Base-by-base conservation (phyloP, 495 filamentous ascomycete genomes). In the Cercophora scortea region DNA sequence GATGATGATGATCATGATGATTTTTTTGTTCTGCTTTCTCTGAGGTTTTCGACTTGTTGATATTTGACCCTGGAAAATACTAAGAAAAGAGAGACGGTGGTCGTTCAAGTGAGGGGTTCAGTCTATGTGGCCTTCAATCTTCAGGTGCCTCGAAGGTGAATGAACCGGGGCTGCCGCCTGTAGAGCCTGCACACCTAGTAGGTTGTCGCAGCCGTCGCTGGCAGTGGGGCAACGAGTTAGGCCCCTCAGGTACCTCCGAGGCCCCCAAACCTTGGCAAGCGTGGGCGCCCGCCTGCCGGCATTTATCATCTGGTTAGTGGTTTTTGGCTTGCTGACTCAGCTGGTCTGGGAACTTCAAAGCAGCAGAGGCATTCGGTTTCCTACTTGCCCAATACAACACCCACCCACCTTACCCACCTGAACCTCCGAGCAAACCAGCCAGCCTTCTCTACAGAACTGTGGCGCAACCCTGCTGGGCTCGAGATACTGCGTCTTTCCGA, bases 341-440 rank as follows among this genome's bases (percentile, higher is more conserved):
- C 62, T 33, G 39, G 25, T 45, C 32, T 15, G 36, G 34, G 41
- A 45, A 62, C 57, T 54, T 66, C 61, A 54, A 64, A 55, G 55
- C 43, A 32, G 40, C 45, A 49, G 54, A 32, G 52, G 41, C 53
- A 45, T n/a, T 34, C 25, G 50, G 43, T 47, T 45, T 36, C 39
- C 49, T 63, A 63, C 64, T 67, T 67, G 54, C 64, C 62, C 60
- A 58, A 50, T 61, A 57, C 64, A 65, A 56, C 64, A 48, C 60
- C 45, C 64, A 48, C 60, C 45, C 52, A 42, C 59, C 25, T 25
- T 25, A 25, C 25, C 25, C 25, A 25, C 25, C 25, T 25, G 25
- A 25, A 25, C 25, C 25, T 25, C 25, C 25, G 47, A 34, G 59
- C 55, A 34, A 56, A 55, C 52, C 57, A 47, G 36, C 41, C 36